phyloP scores from a whole-genome alignment of 1,284 basidiomycete species.

The Ganoderma resinaceum region DNA sequence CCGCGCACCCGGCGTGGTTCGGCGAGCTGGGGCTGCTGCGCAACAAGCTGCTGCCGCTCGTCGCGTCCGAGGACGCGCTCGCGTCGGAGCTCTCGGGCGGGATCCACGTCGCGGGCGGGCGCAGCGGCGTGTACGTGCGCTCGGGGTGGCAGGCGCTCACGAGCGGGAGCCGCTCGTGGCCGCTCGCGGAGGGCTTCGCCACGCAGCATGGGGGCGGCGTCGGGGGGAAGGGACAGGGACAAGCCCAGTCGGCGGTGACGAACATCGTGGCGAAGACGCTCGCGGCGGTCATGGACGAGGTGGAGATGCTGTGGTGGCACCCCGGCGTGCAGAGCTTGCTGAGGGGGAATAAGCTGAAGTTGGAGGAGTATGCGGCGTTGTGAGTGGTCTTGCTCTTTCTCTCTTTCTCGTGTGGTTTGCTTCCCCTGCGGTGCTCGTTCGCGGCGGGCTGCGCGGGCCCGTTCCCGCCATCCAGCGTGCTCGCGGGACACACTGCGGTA shows the following conservation, averaged over 20 bases:
- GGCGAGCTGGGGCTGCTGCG: constrained; percentile 61
- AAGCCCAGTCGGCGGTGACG: constrained; percentile 45
- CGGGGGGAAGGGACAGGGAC: constrained; percentile 37
- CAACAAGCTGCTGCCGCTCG: constrained; percentile 63
- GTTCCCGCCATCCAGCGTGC: no score
- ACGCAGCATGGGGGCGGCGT: constrained; percentile 38
- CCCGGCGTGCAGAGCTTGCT: constrained; percentile 65
- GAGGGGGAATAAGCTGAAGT: constrained; percentile 61
- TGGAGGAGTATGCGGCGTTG: constrained; percentile 82
- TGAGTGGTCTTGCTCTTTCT: constrained; percentile 46
- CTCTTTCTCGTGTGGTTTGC: not conserved
- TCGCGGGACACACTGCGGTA: not conserved
- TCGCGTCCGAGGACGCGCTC: constrained; percentile 70
- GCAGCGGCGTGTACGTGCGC: constrained; percentile 68
- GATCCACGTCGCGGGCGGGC: constrained; percentile 61
- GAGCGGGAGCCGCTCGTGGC: constrained; percentile 52
- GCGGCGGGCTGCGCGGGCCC: not conserved
- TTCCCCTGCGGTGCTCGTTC: not conserved
- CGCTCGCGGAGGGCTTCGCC: constrained; percentile 41
- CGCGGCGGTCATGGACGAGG: constrained; percentile 52
- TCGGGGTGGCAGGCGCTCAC: constrained; percentile 70
- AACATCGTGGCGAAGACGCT: constrained; percentile 65
- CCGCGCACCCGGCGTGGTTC: constrained; percentile 41
- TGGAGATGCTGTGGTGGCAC: constrained; percentile 72
- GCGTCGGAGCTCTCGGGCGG: constrained; percentile 73